phyloP scores from a whole-genome alignment of 2,329 filamentous ascomycete genomes.

The Madurella mycetomatis region DNA sequence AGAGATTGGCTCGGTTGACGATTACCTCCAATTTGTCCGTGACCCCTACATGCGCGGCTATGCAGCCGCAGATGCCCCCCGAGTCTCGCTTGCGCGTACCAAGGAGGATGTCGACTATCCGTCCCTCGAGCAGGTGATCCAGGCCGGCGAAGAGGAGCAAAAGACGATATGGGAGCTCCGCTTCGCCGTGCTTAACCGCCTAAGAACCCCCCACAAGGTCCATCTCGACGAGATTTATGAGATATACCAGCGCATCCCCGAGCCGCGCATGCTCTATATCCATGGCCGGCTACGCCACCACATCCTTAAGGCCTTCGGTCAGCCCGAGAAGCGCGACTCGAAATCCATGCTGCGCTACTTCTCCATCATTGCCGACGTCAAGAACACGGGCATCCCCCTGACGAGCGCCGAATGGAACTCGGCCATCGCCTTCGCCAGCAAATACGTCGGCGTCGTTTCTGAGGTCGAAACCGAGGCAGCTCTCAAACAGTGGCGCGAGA shows the following conservation, averaged over 20 bases:
- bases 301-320: slow-evolving; percentile 65
- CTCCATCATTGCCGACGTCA: slow-evolving; percentile 77
- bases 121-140: slow-evolving; percentile 37
- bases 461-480: slow-evolving; percentile 61
- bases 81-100: slow-evolving; percentile 47
- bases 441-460: slow-evolving; percentile 59
- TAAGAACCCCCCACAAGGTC: slow-evolving; percentile 39
- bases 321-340: slow-evolving; percentile 52
- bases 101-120: slow-evolving; percentile 47
- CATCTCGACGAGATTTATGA: slow-evolving; percentile 45
- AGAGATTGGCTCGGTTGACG: slow-evolving; percentile 42
- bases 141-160: slow-evolving; percentile 33
- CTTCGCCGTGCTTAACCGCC: slow-evolving; percentile 37
- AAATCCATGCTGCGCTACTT: slow-evolving; percentile 77
- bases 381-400: slow-evolving; percentile 65
- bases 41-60: slow-evolving; percentile 54
- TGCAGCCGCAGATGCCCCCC: slow-evolving; percentile 46
- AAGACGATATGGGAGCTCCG: slow-evolving; percentile 38
- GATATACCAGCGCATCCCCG: slow-evolving; percentile 47
- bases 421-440: slow-evolving; percentile 73
- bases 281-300: slow-evolving; percentile 51
- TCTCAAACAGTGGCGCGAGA: slow-evolving; percentile 78
- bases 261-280: slow-evolving; percentile 49
- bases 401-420: slow-evolving; percentile 72
- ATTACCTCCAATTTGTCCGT: slow-evolving; percentile 48